Base-by-base conservation (phyloP, 257 asterid genomes). In the Solanum medicagineum region DNA sequence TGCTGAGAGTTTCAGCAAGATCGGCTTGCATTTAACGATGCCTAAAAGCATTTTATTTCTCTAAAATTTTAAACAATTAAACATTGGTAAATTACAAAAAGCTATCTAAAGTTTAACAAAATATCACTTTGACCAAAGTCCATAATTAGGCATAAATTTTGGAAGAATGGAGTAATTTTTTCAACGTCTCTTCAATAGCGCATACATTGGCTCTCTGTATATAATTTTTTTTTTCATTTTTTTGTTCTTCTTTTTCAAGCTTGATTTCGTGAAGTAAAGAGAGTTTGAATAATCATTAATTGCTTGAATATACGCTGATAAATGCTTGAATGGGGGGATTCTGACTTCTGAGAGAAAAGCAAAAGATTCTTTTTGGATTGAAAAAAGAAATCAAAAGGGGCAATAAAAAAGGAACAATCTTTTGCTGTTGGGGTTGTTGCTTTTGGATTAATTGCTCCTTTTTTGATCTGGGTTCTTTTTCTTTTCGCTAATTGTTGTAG, bases 391-490 rank as follows among this genome's bases (percentile, higher is more conserved):
- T 14, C 40, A 56, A 56, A 59, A 84, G 70, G 59, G 57, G 44
- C 51, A 29, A 70, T 81, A 86, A 54, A 65, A 84, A 85, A 85
- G 60, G 40, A 60, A 73, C 17, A 81, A 56, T 85, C 65, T 79
- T 79, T 73, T 73, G 81, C 36, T 73, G 17, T 60, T 60, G 71
- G 16, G 42, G 42, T 24, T 69, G 68, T 47, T 69, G 82, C 47
- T 74, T 89, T 89, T 80, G 49, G 84, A 84, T 84, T 88, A 80
- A 65, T 82, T 74, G 62, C 55, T 51, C 82, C 69, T 62, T 87
- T 65, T 83, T 83, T 85, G 92, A 90, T 91, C 93, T 79, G 93
- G 87, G 90, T 62, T 15, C 55, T 86, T 81, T 87, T 85, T 85
- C 42, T 81, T 84, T 89, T 86, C 69, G 62, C 84, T 68, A 66